Evolutionary conservation across 768 basidiomycete species (phyloP), one percentile per base, ranked within the genome.

Genomic region (Serendipita vermifera): DNA sequence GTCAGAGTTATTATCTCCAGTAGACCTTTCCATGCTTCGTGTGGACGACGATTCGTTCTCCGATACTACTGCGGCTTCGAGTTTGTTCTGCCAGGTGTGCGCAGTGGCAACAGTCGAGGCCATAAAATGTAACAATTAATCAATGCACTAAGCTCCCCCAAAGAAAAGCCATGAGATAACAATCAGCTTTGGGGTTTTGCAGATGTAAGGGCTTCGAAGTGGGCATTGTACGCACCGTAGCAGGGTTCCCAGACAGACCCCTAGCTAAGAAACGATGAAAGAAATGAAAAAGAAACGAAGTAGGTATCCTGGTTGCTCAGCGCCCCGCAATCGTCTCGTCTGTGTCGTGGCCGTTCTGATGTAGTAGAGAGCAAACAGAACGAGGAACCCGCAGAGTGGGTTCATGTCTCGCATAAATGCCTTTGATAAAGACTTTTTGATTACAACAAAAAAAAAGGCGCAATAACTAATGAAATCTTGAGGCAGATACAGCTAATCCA

Each of bases 71-170:
- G n/a, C n/a, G n/a, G 46, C 46, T 51, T 22, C 11, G 46, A 51
- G 46, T 51, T 29, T 15, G 46, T 24, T 22, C 32, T 51, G 46
- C 46, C 46, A 51, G 46, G 46, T 31, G 46, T 26, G 46, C 24
- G 46, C 22, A 27, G 46, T 15, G 9, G 46, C 46, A 22, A 51
- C 24, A 29, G 46, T 27, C 29, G 46, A 15, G 46, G 46, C 46
- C 46, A 51, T 51, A 51, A 51, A 51, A 51, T 31, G 46, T 27
- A 51, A 51, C n/a, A 51, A 51, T 51, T 31, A 51, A 51, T 51
- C 46, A 51, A 51, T 7, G 2, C 29, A 31, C 46, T 51, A 26
- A 9, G 46, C n/a, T 22, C n/a, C n/a, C n/a, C n/a, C n/a, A n/a
- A n/a, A n/a, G n/a, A n/a, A n/a, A n/a, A n/a, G n/a, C n/a, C n/a